Evolutionary conservation across 768 basidiomycete genomes (phyloP).

Genomic region (Rossbeevera mucosa): DNA sequence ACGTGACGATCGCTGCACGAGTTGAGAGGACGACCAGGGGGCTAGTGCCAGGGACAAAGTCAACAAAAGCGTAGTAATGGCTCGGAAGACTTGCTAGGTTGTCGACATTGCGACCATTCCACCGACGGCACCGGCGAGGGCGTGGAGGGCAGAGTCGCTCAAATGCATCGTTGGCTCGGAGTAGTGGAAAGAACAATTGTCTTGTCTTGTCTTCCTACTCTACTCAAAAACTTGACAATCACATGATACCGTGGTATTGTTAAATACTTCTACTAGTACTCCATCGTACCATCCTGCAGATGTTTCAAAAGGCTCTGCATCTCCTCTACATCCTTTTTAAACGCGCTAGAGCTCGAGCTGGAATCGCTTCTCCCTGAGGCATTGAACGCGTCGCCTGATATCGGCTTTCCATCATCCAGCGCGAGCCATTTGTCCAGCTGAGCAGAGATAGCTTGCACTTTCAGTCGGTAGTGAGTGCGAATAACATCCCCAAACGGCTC

Average conservation of each 20-base stretch:
- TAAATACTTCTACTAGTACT: conserved; percentile 3
- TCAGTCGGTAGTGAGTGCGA: conserved; percentile 86
- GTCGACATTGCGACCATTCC: conserved; percentile 89
- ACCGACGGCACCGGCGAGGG: conserved; percentile 84
- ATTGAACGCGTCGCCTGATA: conserved; percentile 52
- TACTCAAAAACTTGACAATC: too few relatives aligned
- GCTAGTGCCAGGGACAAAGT: conserved; percentile 37
- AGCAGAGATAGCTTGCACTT: conserved; percentile 59
- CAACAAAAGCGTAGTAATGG: background rate
- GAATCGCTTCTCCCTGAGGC: conserved; percentile 34
- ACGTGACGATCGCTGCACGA: conserved; percentile 82
- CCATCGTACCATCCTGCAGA: conserved; percentile 32
- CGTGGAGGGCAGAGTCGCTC: conserved; percentile 81
- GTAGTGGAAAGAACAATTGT: too few relatives aligned
- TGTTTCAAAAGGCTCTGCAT: conserved; percentile 55
- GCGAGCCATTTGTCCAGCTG: conserved; percentile 80
- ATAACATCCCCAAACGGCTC: conserved; percentile 86
- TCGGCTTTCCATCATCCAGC: conserved; percentile 67
- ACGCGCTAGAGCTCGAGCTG: conserved; percentile 50
- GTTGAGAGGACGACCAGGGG: conserved; percentile 92
- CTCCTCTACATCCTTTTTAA: conserved; percentile 69
- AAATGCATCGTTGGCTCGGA: background rate
- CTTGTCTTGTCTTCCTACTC: too few relatives aligned
- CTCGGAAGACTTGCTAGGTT: conserved; percentile 59
- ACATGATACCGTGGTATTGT: conserved; percentile 8